phyloP scores from a whole-genome alignment of 306 rosid species.

The Vigna trinervia region DNA sequence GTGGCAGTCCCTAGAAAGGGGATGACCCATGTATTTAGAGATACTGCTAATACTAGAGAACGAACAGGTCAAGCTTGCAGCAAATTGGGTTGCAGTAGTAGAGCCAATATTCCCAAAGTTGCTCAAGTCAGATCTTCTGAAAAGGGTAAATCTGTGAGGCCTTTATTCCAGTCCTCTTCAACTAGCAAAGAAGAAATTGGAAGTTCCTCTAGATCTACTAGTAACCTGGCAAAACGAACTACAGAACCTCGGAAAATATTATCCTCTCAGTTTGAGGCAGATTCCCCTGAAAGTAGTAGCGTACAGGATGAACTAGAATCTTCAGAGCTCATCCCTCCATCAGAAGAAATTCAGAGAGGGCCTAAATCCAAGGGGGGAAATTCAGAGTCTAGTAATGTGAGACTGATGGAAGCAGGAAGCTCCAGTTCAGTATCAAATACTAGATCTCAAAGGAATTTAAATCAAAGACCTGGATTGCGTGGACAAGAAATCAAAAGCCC shows the following conservation, averaged over 20 bases:
- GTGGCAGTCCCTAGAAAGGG: slow-evolving; percentile 64
- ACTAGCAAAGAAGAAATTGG: slow-evolving; percentile 69
- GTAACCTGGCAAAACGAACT: slow-evolving; percentile 56
- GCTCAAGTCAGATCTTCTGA: slow-evolving; percentile 57
- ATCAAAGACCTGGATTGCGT: slow-evolving; percentile 56
- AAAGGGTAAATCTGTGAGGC: slow-evolving; percentile 61
- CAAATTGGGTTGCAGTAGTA: slow-evolving; percentile 64
- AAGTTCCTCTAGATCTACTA: slow-evolving; percentile 64
- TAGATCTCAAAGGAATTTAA: slow-evolving; percentile 56
- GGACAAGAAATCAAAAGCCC: slow-evolving; percentile 58
- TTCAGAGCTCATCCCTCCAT: slow-evolving; percentile 50
- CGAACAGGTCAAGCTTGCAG: slow-evolving; percentile 58
- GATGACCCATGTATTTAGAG: slow-evolving; percentile 58
- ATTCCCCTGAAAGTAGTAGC: slow-evolving; percentile 78
- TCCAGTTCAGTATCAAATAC: slow-evolving; percentile 55
- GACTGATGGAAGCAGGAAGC: slow-evolving; percentile 54
- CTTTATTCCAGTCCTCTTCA: slow-evolving; percentile 54
- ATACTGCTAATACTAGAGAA: slow-evolving; percentile 60
- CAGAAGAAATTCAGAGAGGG: slow-evolving; percentile 52
- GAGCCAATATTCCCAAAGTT: slow-evolving; percentile 56
- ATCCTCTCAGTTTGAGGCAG: slow-evolving; percentile 60
- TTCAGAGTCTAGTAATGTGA: slow-evolving; percentile 44
- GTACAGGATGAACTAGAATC: slow-evolving; percentile 64
- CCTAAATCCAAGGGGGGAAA: slow-evolving; percentile 46
- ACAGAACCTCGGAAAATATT: slow-evolving; percentile 52